Percentiles rank a stretch among this genome's conserved stretches.
These are phyloP conservation scores for Hymenoscyphus linearis DNA, from an alignment of 2,329 filamentous ascomycete genomes.

Conservation along the genomic window DNA sequence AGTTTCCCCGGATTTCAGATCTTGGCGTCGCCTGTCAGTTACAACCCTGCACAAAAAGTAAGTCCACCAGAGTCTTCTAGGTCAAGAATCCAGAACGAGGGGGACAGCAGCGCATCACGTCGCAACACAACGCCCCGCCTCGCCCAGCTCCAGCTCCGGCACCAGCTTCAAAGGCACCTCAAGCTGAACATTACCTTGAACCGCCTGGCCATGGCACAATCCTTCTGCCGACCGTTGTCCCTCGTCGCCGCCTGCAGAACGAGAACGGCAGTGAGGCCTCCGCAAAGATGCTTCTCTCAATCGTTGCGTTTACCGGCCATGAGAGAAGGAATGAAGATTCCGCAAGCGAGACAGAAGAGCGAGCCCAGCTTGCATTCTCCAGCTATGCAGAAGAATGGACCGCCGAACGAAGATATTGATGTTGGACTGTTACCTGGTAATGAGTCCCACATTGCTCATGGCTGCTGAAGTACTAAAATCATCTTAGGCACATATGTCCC, in stretches of 20 bases:
- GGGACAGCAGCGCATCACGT: no score
- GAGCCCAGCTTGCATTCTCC: neutral
- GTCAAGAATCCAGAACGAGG: no score
- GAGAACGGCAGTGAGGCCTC: neutral
- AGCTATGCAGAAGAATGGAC: neutral
- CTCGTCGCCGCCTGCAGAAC: neutral
- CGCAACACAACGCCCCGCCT: neutral
- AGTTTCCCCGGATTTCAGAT: neutral
- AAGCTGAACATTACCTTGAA: neutral
- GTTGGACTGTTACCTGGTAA: constrained; percentile 26
- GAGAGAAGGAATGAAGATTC: neutral
- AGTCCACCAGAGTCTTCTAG: no score
- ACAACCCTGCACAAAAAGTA: neutral
- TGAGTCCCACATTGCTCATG: neutral
- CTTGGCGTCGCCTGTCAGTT: constrained; percentile 1
- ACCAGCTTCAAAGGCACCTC: neutral
- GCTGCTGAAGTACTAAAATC: neutral
- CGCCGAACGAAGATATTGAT: no score
- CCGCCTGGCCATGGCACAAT: constrained; percentile 24
- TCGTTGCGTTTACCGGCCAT: constrained; percentile 1
- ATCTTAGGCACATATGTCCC: constrained; percentile 18
- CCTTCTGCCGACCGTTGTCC: constrained; percentile 23
- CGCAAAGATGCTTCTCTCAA: constrained; percentile 6
- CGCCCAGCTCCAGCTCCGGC: no score
- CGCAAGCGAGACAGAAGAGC: constrained; percentile 8